phyloP scores from a whole-genome alignment of 768 basidiomycete genomes.

The Trichaptum fuscoviolaceum region DNA sequence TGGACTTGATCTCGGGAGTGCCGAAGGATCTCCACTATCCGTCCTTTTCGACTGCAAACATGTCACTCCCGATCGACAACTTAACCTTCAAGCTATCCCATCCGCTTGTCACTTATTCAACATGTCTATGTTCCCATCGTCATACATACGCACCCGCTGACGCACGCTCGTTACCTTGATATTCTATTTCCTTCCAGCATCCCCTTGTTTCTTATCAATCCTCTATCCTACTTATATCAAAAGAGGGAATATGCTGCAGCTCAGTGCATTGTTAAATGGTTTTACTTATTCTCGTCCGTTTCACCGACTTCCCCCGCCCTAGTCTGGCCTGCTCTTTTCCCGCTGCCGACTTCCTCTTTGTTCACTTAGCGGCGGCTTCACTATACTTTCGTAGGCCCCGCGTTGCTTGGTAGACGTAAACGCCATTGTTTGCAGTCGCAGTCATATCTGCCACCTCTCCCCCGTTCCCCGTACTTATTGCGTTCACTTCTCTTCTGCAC shows the following conservation, averaged over 20 bases:
- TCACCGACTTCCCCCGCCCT: not conserved
- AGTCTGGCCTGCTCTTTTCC: not conserved
- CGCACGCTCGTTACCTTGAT: not conserved
- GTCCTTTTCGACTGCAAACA: too few relatives aligned
- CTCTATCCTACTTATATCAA: not conserved
- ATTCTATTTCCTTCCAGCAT: not conserved
- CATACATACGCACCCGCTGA: not conserved
- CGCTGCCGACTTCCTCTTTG: conserved; percentile 6
- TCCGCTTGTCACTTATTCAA: not conserved
- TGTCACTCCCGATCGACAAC: too few relatives aligned
- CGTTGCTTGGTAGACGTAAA: not conserved
- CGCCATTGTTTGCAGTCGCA: not conserved
- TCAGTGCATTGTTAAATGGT: not conserved
- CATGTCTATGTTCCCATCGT: not conserved
- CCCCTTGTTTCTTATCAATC: not conserved
- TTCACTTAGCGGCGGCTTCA: not conserved
- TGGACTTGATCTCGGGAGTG: not conserved
- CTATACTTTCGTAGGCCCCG: not conserved
- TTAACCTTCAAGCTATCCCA: not conserved
- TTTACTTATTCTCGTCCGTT: not conserved
- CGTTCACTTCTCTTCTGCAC: conserved; percentile 7
- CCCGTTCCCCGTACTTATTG: conserved; percentile 4
- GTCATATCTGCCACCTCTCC: not conserved
- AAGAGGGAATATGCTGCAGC: not conserved
- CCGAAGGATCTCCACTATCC: not conserved